A percentile compares a stretch with the other conserved stretches of the same genome.
phyloP scores from a whole-genome alignment of 768 basidiomycete species.

The Exidia glandulosa region DNA sequence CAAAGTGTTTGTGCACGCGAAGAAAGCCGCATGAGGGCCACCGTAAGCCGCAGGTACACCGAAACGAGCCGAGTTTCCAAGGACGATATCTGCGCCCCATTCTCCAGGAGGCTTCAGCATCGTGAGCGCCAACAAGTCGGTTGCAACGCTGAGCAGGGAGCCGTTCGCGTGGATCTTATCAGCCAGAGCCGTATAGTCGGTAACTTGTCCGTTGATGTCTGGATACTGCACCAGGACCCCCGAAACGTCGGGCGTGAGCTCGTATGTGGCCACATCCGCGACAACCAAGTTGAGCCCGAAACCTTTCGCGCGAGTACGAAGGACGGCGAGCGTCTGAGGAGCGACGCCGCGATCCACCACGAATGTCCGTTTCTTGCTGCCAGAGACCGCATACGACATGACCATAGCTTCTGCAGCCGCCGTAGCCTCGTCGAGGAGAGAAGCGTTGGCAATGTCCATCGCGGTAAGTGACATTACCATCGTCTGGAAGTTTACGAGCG shows the following conservation, averaged over 20 bases:
- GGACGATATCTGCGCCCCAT: constrained; percentile 94
- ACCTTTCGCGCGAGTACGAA: constrained; percentile 83
- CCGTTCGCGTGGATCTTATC: constrained; percentile 58
- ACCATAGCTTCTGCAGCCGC: constrained; percentile 96
- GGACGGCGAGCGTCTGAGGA: constrained; percentile 84
- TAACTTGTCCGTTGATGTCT: constrained; percentile 74
- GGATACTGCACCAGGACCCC: constrained; percentile 93
- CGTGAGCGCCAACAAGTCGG: constrained; percentile 86
- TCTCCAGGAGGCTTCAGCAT: constrained; percentile 93
- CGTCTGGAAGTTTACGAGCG: constrained; percentile 92
- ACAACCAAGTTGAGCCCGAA: constrained; percentile 80
- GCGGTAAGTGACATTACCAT: constrained; percentile 91
- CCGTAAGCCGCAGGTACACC: constrained; percentile 97
- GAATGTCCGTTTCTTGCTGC: constrained; percentile 70
- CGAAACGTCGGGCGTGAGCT: constrained; percentile 53
- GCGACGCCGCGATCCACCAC: constrained; percentile 74
- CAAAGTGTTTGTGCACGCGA: constrained; percentile 81
- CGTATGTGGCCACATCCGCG: constrained; percentile 48
- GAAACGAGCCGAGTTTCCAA: constrained; percentile 93
- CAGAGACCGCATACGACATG: constrained; percentile 66
- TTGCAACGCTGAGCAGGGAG: constrained; percentile 78
- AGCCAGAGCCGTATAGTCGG: constrained; percentile 58
- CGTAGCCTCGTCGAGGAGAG: constrained; percentile 88
- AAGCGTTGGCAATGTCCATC: constrained; percentile 94
- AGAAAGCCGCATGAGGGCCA: constrained; percentile 96